Percentiles rank a stretch among this genome's conserved stretches.
Evolutionary conservation across 108 stramenopile genomes (phyloP).

Genomic region (Mediolabrus comicus): DNA sequence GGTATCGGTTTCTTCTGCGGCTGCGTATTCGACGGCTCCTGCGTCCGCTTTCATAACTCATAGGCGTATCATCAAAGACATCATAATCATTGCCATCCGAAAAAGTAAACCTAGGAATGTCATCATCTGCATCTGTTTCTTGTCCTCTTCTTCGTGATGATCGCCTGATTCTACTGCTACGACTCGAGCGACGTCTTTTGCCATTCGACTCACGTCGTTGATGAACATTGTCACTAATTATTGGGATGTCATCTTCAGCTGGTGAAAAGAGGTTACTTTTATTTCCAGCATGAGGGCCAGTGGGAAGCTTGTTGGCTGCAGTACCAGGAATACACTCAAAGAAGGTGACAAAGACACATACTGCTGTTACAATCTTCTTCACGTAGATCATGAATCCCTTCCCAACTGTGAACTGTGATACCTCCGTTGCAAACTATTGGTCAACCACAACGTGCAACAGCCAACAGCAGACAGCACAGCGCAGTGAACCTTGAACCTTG

Average conservation of each 20-base stretch:
- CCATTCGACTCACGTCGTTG: neutral
- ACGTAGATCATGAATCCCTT: neutral
- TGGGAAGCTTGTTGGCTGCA: neutral
- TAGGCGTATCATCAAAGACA: conserved; percentile 2
- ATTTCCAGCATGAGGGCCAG: neutral
- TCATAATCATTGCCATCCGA: conserved; percentile 12
- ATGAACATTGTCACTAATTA: conserved; percentile 10
- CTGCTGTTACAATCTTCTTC: neutral
- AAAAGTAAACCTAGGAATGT: conserved; percentile 1
- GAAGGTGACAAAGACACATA: neutral
- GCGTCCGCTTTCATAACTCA: conserved; percentile 9
- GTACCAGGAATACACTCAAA: neutral
- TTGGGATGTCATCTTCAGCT: conserved; percentile 30
- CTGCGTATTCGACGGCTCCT: conserved; percentile 12
- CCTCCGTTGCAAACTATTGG: too few species aligned
- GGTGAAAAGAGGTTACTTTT: neutral
- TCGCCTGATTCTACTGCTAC: neutral
- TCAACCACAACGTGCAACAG: too few species aligned
- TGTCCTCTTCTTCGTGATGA: neutral
- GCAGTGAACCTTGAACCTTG: too few species aligned
- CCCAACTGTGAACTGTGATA: too few species aligned
- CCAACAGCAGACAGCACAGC: too few species aligned
- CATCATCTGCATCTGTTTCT: conserved; percentile 2
- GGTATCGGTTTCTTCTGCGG: neutral
- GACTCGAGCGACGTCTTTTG: neutral